Conservation (phyloP, 495 filamentous ascomycete genomes). For the Aspergillus affinis region DNA sequence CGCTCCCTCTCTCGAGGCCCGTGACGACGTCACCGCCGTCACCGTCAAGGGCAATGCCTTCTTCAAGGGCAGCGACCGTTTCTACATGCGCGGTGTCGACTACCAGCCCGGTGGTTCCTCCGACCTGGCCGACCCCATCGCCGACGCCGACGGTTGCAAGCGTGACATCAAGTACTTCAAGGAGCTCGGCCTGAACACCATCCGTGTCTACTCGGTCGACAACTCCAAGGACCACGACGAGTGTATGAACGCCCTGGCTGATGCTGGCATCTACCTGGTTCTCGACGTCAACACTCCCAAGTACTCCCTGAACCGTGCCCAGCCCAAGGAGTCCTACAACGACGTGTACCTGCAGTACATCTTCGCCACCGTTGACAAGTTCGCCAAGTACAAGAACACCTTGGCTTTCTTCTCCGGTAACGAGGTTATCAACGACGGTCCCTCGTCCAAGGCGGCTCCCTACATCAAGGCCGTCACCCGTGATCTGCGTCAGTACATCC, state of each 20-base stretch:
- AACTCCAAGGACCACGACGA: slow-evolving; percentile 79
- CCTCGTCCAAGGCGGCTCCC: slow-evolving; percentile 71
- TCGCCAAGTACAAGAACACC: slow-evolving; percentile 84
- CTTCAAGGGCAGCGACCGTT: slow-evolving; percentile 78
- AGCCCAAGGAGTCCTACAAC: slow-evolving; percentile 83
- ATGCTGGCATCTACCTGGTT: slow-evolving; percentile 89
- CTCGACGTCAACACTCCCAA: slow-evolving; percentile 79
- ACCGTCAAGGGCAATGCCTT: slow-evolving; percentile 72
- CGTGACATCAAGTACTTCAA: slow-evolving; percentile 85
- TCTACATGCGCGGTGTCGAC: slow-evolving; percentile 94
- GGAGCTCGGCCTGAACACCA: slow-evolving; percentile 83
- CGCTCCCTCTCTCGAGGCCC: slow-evolving; percentile 48
- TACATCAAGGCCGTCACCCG: slow-evolving; percentile 93
- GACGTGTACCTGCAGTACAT: slow-evolving; percentile 86
- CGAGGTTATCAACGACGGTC: slow-evolving; percentile 87
- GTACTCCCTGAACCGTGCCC: slow-evolving; percentile 79
- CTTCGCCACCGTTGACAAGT: slow-evolving; percentile 89
- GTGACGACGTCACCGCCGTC: slow-evolving; percentile 51
- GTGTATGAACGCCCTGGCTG: slow-evolving; percentile 79
- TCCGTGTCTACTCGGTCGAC: slow-evolving; percentile 92
- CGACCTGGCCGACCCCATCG: slow-evolving; percentile 73
- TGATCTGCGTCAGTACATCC: slow-evolving; percentile 87
- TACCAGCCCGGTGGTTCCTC: slow-evolving; percentile 93
- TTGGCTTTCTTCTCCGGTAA: slow-evolving; percentile 96
- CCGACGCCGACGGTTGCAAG: slow-evolving; percentile 66